A percentile compares a stretch with the other conserved stretches of the same genome.
These are phyloP conservation scores for Elongisporangium anandrum DNA, from an alignment of 352 stramenopile species.

Conservation along the genomic window DNA sequence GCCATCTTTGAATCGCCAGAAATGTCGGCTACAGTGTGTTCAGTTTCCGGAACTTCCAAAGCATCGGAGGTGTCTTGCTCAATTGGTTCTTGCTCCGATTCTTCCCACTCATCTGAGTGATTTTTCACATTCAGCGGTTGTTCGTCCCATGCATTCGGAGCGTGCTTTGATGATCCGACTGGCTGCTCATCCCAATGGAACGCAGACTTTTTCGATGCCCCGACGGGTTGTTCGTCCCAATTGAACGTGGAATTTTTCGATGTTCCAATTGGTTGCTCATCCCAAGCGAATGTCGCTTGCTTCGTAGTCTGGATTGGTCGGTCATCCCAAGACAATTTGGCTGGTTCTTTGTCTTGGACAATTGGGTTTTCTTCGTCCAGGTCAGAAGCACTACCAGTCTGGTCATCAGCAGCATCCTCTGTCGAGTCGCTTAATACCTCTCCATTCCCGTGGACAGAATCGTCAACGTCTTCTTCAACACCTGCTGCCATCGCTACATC, in stretches of 20 bases:
- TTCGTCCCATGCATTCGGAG: background rate
- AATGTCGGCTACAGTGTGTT: background rate
- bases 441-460: background rate
- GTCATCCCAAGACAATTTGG: slow-evolving; percentile 11
- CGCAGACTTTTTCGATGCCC: background rate
- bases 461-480: background rate
- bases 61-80: background rate
- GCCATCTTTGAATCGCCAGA: background rate
- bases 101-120: background rate
- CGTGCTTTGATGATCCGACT: background rate
- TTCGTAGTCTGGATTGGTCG: slow-evolving; percentile 3
- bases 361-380: background rate
- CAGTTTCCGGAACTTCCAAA: background rate
- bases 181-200: background rate
- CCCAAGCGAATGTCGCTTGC: slow-evolving; percentile 3
- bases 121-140: background rate
- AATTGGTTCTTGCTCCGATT: background rate
- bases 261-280: slow-evolving; percentile 1
- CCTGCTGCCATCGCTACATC: background rate
- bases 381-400: background rate
- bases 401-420: background rate
- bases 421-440: background rate
- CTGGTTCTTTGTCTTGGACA: background rate
- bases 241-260: background rate
- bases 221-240: background rate